Percentiles rank a stretch among this genome's conserved stretches.
Conservation (phyloP, 2,329 filamentous ascomycete species). For the Talaromyces albobiverticillius region DNA sequence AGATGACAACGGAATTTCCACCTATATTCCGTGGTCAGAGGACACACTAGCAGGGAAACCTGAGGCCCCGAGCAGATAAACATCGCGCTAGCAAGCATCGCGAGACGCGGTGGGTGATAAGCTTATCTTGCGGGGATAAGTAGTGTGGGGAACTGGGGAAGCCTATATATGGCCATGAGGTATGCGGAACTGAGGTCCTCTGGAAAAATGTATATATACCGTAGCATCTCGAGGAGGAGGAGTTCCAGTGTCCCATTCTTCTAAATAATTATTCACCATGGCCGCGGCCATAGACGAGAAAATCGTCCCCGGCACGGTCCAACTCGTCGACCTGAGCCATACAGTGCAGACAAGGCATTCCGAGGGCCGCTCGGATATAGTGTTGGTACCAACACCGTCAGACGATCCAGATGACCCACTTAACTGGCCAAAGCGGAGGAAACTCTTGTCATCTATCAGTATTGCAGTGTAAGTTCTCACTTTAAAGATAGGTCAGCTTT, state of each 20-base stretch:
- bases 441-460: conserved; percentile 40
- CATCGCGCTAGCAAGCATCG: neutral
- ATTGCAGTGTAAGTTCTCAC: conserved; percentile 35
- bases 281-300: neutral
- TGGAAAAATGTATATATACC: neutral
- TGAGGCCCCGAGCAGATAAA: neutral
- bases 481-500: conserved; percentile 33
- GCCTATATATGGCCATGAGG: neutral
- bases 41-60: too few relatives aligned
- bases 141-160: too few relatives aligned
- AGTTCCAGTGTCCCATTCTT: neutral
- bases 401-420: conserved; percentile 47
- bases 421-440: conserved; percentile 40
- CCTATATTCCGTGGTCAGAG: too few relatives aligned
- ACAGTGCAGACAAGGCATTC: conserved; percentile 30
- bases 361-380: conserved; percentile 34
- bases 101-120: neutral
- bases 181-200: neutral
- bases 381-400: conserved; percentile 43
- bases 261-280: neutral
- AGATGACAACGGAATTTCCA: too few relatives aligned
- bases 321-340: conserved; percentile 40
- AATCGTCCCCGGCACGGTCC: conserved; percentile 41
- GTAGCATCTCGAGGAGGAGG: neutral
- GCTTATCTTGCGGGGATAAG: neutral